These are phyloP conservation scores for Kwoniella botswanensis DNA, from an alignment of 768 basidiomycete genomes.

Conservation along the genomic window DNA sequence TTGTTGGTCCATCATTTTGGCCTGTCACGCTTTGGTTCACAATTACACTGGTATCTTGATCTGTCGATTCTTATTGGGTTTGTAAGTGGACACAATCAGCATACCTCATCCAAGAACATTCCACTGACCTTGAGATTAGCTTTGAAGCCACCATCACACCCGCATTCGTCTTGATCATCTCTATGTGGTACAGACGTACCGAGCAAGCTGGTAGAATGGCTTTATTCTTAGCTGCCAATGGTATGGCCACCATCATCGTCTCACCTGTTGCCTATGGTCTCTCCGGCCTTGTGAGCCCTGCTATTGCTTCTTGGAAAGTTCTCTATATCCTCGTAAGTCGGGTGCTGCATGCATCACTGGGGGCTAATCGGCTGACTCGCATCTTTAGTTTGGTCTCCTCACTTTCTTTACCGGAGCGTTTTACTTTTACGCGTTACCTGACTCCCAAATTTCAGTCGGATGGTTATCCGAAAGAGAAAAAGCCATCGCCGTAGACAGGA, in stretches of 20 bases:
- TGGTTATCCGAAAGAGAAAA: slow-evolving; percentile 26
- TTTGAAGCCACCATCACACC: slow-evolving; percentile 25
- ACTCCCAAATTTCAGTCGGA: slow-evolving; percentile 22
- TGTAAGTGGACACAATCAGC: neutral
- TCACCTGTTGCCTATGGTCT: slow-evolving; percentile 24
- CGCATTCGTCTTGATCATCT: slow-evolving; percentile 28
- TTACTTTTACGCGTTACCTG: slow-evolving; percentile 25
- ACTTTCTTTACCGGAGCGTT: slow-evolving; percentile 22
- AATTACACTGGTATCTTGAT: slow-evolving; percentile 27
- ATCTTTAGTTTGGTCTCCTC: slow-evolving; percentile 20
- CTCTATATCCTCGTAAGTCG: slow-evolving; percentile 17
- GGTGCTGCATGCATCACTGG: neutral
- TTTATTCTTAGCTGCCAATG: slow-evolving; percentile 18
- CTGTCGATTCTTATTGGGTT: slow-evolving; percentile 14
- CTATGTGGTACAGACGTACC: slow-evolving; percentile 26
- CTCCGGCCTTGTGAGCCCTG: slow-evolving; percentile 21
- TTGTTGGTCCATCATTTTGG: slow-evolving; percentile 27
- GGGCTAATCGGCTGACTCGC: neutral
- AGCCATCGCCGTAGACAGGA: slow-evolving; percentile 30
- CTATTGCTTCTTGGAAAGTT: slow-evolving; percentile 30
- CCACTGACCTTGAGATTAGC: slow-evolving; percentile 3
- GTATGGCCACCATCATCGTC: slow-evolving; percentile 23
- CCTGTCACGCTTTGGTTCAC: slow-evolving; percentile 25
- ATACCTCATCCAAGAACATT: neutral
- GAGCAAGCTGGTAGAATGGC: slow-evolving; percentile 23